A percentile compares a stretch with the other conserved stretches of the same genome.
phyloP scores from a whole-genome alignment of 805 yeast genomes.

The Ogataea methanolica region DNA sequence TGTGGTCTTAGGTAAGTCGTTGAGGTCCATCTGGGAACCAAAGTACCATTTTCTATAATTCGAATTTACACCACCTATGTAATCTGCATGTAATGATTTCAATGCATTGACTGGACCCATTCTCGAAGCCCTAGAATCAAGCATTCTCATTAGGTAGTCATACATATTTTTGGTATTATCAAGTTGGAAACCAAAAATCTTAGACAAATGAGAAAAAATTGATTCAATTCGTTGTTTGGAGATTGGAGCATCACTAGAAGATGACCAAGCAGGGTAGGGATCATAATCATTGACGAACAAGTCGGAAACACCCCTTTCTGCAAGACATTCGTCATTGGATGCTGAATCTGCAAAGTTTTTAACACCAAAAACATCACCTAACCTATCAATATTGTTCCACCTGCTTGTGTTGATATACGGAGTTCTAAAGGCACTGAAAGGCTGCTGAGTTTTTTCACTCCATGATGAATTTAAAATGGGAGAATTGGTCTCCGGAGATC shows the following conservation, averaged over 20 bases:
- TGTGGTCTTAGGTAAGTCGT: conserved; percentile 34
- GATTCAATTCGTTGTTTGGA: conserved; percentile 50
- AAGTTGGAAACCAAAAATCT: conserved; percentile 62
- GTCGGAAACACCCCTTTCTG: conserved; percentile 34
- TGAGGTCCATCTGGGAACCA: conserved; percentile 64
- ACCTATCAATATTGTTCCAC: conserved; percentile 37
- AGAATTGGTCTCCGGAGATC: conserved; percentile 10
- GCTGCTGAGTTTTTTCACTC: conserved; percentile 27
- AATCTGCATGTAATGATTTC: conserved; percentile 63
- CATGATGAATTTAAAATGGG: conserved; percentile 22
- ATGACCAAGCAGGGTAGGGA: conserved; percentile 52
- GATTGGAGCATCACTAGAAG: conserved; percentile 41
- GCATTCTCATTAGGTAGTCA: conserved; percentile 55
- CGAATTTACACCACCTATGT: conserved; percentile 65
- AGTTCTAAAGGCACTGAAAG: conserved; percentile 41
- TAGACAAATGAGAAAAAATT: conserved; percentile 47
- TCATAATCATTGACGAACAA: conserved; percentile 41
- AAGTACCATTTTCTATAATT: conserved; percentile 76
- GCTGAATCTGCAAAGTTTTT: conserved; percentile 25
- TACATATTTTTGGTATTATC: conserved; percentile 65
- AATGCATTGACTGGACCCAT: conserved; percentile 54
- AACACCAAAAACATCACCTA: conserved; percentile 31
- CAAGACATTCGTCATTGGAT: conserved; percentile 29
- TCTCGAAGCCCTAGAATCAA: conserved; percentile 68
- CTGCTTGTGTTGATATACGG: conserved; percentile 39